These are phyloP conservation scores for Calycina marina DNA, from an alignment of 2,329 filamentous ascomycete genomes.

Conservation along the genomic window DNA sequence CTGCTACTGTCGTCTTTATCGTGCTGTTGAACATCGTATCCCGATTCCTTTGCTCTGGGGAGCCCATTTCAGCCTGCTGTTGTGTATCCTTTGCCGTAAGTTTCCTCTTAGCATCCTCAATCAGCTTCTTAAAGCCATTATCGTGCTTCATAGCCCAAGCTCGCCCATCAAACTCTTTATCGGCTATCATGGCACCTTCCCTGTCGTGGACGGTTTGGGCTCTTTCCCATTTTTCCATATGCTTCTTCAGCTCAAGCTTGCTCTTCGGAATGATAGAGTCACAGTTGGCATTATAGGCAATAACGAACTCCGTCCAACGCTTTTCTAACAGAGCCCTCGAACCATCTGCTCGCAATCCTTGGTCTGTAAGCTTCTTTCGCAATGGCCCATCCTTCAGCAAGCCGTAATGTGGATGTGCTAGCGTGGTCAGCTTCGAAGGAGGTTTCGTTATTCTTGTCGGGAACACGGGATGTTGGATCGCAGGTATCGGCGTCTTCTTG, in stretches of 20 bases:
- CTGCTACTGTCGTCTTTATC: too few species aligned
- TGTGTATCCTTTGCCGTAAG: slow-evolving; percentile 4
- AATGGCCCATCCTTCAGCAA: slow-evolving; percentile 68
- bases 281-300: slow-evolving; percentile 93
- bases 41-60: too few species aligned
- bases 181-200: slow-evolving; percentile 46
- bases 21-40: too few species aligned
- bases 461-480: slow-evolving; percentile 3
- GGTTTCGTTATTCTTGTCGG: slow-evolving; percentile 9
- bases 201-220: slow-evolving; percentile 40
- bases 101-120: slow-evolving; percentile 55
- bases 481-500: neutral
- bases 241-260: slow-evolving; percentile 57
- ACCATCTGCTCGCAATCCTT: slow-evolving; percentile 63
- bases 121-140: slow-evolving; percentile 62
- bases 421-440: slow-evolving; percentile 16
- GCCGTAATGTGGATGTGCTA: slow-evolving; percentile 75
- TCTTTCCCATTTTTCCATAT: slow-evolving; percentile 76
- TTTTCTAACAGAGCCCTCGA: slow-evolving; percentile 54
- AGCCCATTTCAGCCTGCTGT: too few species aligned
- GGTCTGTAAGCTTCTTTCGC: slow-evolving; percentile 65
- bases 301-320: slow-evolving; percentile 86
- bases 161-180: slow-evolving; percentile 74
- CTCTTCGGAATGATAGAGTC: slow-evolving; percentile 62
- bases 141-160: slow-evolving; percentile 64